phyloP scores from a whole-genome alignment of 768 basidiomycete genomes.

The Phaeolepiota aurea region DNA sequence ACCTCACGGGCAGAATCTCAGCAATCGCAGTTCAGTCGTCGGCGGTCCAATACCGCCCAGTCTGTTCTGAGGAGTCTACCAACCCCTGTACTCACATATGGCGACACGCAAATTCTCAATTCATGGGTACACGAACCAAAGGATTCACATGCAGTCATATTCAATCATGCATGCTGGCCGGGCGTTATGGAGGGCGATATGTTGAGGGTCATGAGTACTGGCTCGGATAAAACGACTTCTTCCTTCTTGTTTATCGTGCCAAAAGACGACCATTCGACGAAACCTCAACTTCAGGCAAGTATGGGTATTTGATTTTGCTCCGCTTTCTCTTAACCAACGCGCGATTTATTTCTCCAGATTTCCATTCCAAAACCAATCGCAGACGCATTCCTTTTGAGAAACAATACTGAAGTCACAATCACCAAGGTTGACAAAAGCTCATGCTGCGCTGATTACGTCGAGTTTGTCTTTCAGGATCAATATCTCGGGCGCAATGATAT shows the following conservation, averaged over 20 bases:
- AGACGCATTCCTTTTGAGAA: slow-evolving; percentile 61
- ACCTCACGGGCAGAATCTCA: slow-evolving; percentile 60
- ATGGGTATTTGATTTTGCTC: too few species aligned
- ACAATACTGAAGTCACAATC: slow-evolving; percentile 62
- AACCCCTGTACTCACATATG: slow-evolving; percentile 42
- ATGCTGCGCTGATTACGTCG: slow-evolving; percentile 70
- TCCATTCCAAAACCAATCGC: slow-evolving; percentile 69
- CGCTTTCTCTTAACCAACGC: slow-evolving; percentile 1
- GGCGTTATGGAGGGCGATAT: slow-evolving; percentile 75
- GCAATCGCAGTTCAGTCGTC: slow-evolving; percentile 43
- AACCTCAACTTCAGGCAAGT: slow-evolving; percentile 60
- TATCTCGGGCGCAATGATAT: slow-evolving; percentile 95
- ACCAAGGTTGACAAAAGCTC: slow-evolving; percentile 67
- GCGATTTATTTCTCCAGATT: slow-evolving; percentile 37
- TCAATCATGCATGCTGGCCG: slow-evolving; percentile 73
- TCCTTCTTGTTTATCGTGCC: slow-evolving; percentile 61
- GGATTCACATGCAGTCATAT: slow-evolving; percentile 47
- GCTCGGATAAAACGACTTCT: slow-evolving; percentile 26
- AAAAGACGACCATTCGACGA: slow-evolving; percentile 50
- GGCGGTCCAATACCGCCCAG: slow-evolving; percentile 70
- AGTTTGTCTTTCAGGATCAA: slow-evolving; percentile 90
- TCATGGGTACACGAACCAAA: slow-evolving; percentile 71
- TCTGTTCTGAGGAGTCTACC: slow-evolving; percentile 46
- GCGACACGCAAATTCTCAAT: slow-evolving; percentile 56
- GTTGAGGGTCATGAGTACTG: slow-evolving; percentile 41